Base-by-base conservation (phyloP, 495 filamentous ascomycete genomes). In the Baudoinia panamericana region DNA sequence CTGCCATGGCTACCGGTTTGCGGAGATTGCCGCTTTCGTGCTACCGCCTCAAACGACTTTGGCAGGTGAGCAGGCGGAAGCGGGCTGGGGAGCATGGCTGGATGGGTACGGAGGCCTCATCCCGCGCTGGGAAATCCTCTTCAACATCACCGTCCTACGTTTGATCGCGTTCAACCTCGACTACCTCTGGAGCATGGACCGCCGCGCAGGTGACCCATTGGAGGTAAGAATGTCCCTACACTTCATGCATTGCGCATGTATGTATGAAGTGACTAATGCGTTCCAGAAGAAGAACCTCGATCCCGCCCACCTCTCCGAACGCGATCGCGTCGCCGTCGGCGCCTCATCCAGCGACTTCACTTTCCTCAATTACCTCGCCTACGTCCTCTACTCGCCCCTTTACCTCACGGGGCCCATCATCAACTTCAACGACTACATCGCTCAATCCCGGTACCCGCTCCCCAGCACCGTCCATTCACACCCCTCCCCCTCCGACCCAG, bases 221-320 rank as follows among this genome's bases (percentile, higher is more conserved):
- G 88, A 97, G 83, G 90, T 97, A 71, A 39, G 27, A 13, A 6
- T 9, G 41, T 41, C 28, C 45, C 35, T 38, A 47, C 33, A 41
- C 26, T 26, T 47, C 44, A 9, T 32, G 11, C 36, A 33, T 37
- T 11, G 15, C 21, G 6, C 7, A 5, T 10, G 20, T 11, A 34
- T 30, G 19, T 31, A 36, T 43, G 40, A n/a, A n/a, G n/a, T n/a
- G n/a, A 60, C 82, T 83, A 64, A 86, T 67, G 52, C 63, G 48
- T 69, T 67, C 63, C 93, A 96, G 92, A 96, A 95, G 87, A 96
- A 94, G 58, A 82, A 90, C 68, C 71, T 93, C 36, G 86, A 96
- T 68, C 80, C 81, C 13, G 64, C 82, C 31, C 70, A 74, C 48
- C 70, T 96, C 12, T 87, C 84, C 10, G 92, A 96, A 52, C 68